Evolutionary conservation across 2,329 filamentous ascomycete species (phyloP), one percentile per base, ranked within the genome.

Genomic region (Botrytis aclada): DNA sequence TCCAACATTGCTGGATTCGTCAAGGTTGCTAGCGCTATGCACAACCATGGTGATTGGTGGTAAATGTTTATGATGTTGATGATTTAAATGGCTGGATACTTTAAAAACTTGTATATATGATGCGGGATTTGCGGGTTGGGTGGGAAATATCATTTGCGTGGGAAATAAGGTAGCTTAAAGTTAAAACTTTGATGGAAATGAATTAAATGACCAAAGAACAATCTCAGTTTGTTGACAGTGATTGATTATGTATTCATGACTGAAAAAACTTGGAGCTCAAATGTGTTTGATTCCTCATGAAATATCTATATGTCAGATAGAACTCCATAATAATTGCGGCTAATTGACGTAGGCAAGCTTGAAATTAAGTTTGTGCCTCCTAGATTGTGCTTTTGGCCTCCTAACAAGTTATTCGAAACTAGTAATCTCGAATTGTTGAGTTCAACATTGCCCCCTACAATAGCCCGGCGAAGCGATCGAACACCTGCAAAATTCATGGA

Each of bases 1-100:
- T 93, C 91, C 86, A 98, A 98, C 86, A 97, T 99, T 85, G 96
- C 96, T 74, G 96, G 96, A 74, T 98, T 98, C 86, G 92, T 92
- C 84, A 99, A 98, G 91, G 95, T 98, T 72, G 95, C 92, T 70
- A 88, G 90, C 80, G 95, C 96, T 80, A 98, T 98, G 95, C 89
- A 92, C 82, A 94, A 97, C 83, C 95, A 98, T 85, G 96, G 96
- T 80, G 95, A 98, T 84, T 98, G 95, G 95, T 98, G 88, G 88
- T 81, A 79, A 71, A 79, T 78, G n/a, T 29, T 45, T 25, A 54
- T n/a, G 61, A 65, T 66, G 39, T 65, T 65, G 58, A 56, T 56
- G 51, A 32, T 25, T 34, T 34, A 45, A 37, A 56, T 58, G 64
- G 41, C 25, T 18, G 70, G 39, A 51, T 51, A 51, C 43, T 32